Percentiles rank a stretch among this genome's conserved stretches.
Conservation (phyloP, 2,329 filamentous ascomycete species). For the Pseudopyricularia javanii region DNA sequence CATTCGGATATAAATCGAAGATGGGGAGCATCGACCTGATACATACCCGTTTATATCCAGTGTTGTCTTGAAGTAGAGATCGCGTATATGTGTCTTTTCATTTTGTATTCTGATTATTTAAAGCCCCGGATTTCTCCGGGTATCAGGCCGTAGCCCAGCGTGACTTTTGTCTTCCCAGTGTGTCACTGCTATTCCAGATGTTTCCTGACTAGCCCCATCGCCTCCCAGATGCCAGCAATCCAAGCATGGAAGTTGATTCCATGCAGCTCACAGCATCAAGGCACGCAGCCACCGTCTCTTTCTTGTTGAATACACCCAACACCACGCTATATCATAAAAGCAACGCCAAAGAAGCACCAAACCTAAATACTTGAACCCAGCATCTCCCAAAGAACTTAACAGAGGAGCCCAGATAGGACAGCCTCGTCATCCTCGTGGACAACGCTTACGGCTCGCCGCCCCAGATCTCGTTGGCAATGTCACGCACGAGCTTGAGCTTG, state of each 20-base stretch:
- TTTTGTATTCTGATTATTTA: too few relatives aligned
- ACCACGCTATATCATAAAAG: not conserved
- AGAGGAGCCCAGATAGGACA: not conserved
- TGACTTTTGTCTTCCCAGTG: not conserved
- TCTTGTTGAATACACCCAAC: not conserved
- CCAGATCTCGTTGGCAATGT: slow-evolving; percentile 66
- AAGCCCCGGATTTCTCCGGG: too few relatives aligned
- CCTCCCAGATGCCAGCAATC: not conserved
- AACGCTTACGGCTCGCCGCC: slow-evolving; percentile 20
- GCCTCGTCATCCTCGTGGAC: not conserved
- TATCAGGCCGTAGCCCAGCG: not conserved
- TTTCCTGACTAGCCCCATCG: not conserved
- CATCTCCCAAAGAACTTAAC: not conserved
- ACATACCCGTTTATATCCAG: too few relatives aligned
- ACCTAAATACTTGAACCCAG: not conserved
- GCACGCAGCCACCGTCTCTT: not conserved
- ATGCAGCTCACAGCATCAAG: not conserved
- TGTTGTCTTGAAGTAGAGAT: too few relatives aligned
- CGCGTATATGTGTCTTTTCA: too few relatives aligned
- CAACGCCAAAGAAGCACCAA: not conserved
- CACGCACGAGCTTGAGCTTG: slow-evolving; percentile 59
- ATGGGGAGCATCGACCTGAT: too few relatives aligned
- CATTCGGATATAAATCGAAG: too few relatives aligned
- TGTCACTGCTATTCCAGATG: not conserved
- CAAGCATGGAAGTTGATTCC: slow-evolving; percentile 6